phyloP scores from a whole-genome alignment of 2,329 filamentous ascomycete species.

The Colletotrichum costaricense region DNA sequence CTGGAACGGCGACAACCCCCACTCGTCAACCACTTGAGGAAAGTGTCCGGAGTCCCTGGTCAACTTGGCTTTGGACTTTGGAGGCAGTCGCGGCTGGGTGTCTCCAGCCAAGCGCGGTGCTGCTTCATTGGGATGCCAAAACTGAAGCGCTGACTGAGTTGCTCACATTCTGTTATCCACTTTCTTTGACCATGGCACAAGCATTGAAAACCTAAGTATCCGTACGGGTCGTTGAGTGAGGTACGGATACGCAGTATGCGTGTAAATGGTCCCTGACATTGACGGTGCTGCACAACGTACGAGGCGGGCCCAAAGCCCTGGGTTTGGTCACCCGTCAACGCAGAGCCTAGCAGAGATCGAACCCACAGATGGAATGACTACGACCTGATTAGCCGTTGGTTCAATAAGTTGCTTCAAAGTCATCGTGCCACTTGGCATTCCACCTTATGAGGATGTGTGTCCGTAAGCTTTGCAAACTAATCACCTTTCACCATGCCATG shows the following conservation, averaged over 20 bases:
- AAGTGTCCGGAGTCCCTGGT: conserved; percentile 7
- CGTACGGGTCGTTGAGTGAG: background rate
- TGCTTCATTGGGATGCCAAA: background rate
- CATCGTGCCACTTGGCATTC: conserved; percentile 3
- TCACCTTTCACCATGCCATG: background rate
- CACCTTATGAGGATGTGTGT: background rate
- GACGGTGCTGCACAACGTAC: conserved; percentile 8
- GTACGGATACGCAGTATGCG: background rate
- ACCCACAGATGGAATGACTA: conserved; percentile 12
- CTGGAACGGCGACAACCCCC: conserved; percentile 5
- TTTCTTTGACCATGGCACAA: background rate
- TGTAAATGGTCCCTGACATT: background rate
- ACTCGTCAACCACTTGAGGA: conserved; percentile 9
- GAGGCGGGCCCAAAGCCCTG: conserved; percentile 18
- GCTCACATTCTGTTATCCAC: background rate
- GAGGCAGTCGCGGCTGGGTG: background rate
- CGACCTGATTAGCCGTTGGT: background rate
- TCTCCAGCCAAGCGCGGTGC: no score
- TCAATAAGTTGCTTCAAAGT: background rate
- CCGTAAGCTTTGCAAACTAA: background rate
- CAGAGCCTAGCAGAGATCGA: background rate
- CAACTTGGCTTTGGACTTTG: background rate
- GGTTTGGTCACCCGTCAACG: background rate
- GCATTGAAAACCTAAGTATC: background rate
- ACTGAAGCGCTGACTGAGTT: background rate